Base-by-base conservation (phyloP, 192 early-diverging fungal species). In the Ramicandelaber brevisporus region DNA sequence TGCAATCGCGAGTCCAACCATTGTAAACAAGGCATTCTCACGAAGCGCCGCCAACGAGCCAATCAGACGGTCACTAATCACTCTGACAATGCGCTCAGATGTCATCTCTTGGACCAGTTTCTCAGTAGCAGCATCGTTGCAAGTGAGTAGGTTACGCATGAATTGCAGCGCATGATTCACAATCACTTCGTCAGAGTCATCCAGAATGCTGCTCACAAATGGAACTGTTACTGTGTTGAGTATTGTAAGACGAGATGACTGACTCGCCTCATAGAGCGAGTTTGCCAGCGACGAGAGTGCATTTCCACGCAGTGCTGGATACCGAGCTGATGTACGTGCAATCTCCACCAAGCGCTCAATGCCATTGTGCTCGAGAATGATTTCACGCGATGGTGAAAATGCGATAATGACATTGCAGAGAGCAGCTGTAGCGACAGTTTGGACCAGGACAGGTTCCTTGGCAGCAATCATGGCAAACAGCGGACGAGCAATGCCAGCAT, bases 331-430 rank as follows among this genome's bases (percentile, higher is more conserved):
- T 21, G 44, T 49, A 20, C 41, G 51, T 14, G 63, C 53, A 26
- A 76, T 55, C 1, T 56, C 39, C 0, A 76, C 69, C 35, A 83
- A 57, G n/a, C 55, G 54, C 21, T 70, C 57, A 2, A 87, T 61
- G 4, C 67, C 71, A 2, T 72, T 71, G 7, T 46, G 46, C 14
- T 82, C 79, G 36, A 87, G 48, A 3, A 83, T 59, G 4, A 46
- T 61, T 48, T 53, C 42, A 30, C 57, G 59, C 75, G 83, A 78
- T 0, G 82, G 78, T 6, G 72, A 71, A 30, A 87, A 78, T 27
- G 82, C 80, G 12, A 88, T 39, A 3, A 78, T 71, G 23, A 88
- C 59, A 30, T 88, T 88, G 46, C 83, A 84, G 1, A 88, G 38
- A 0, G 73, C 70, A 3, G 73, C 83, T 21, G 61, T 68, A 3